These are phyloP conservation scores for Cotoneaster glaucophyllus DNA, from an alignment of 306 rosid genomes.

Conservation along the genomic window DNA sequence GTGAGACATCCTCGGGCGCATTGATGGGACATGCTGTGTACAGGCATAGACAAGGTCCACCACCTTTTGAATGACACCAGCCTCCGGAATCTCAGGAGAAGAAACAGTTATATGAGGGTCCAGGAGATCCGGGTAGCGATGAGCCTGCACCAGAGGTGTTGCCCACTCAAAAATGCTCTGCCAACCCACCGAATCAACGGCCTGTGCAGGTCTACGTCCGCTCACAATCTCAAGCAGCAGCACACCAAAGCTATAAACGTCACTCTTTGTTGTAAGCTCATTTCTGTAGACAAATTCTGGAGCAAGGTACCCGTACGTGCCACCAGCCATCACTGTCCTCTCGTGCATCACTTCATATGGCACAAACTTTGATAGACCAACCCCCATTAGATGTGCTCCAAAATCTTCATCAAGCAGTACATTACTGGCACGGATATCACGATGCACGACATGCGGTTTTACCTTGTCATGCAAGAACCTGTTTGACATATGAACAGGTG, in stretches of 20 bases:
- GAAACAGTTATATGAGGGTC: constrained; percentile 72
- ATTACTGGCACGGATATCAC: constrained; percentile 88
- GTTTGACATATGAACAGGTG: constrained; percentile 1
- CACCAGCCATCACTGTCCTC: constrained; percentile 97
- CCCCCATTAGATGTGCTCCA: constrained; percentile 94
- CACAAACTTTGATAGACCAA: constrained; percentile 87
- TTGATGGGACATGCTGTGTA: constrained; percentile 95
- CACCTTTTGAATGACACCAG: constrained; percentile 73
- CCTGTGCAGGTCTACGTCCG: constrained; percentile 95
- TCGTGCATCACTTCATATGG: constrained; percentile 93
- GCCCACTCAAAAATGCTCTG: constrained; percentile 99
- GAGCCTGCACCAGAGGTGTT: constrained; percentile 88
- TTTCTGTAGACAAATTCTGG: constrained; percentile 91
- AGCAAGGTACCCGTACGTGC: constrained; percentile 93
- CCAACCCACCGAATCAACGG: constrained; percentile 95
- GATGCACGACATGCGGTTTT: constrained; percentile 95
- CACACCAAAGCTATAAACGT: constrained; percentile 92
- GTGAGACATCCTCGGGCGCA: constrained; percentile 98
- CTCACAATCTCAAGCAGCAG: constrained; percentile 84
- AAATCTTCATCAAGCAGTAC: constrained; percentile 94
- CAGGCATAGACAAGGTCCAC: constrained; percentile 97
- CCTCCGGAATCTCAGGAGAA: constrained; percentile 60
- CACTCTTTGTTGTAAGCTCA: constrained; percentile 93
- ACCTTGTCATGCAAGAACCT: constrained; percentile 98
- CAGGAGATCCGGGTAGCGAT: constrained; percentile 84